Base-by-base conservation (phyloP, 768 basidiomycete species). In the Cystobasidium onofrii region DNA sequence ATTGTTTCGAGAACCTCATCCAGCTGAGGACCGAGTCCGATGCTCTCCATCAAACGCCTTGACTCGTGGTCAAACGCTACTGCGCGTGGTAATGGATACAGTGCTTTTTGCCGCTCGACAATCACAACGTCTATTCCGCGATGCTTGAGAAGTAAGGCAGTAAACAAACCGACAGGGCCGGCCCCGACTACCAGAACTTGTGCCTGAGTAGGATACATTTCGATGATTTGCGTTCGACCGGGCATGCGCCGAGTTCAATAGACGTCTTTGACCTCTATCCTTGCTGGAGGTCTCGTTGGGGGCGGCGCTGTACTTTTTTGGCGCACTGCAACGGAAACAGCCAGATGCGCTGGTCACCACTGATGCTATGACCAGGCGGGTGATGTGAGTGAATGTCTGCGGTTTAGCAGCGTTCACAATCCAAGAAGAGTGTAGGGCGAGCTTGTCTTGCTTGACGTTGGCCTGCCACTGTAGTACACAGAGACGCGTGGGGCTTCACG, bases 1-100 rank as follows among this genome's bases (percentile, higher is more conserved):
- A 64, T 64, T 36, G 63, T 64, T 64, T 64, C 7, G 33, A 64
- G 63, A 27, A 64, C 63, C 7, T 4, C 33, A 17, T 64, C 63
- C 23, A 64, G 39, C 44, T 41, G 33, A 6, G 12, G 3, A 41
- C 39, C 36, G 3, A 64, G 34, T 4, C 63, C 63, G 31, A 64
- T 46, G 25, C 27, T 31, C 25, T 46, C 63, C 63, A 64, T 64
- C 39, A 43, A 23, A 27, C 63, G 63, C 41, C 63, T 41, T 25
- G 63, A 34, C 27, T 64, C 63, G 27, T 64, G 63, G 27, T 64
- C 63, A 34, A 64, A 64, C 1, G 63, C 63, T 17, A 64, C 63
- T 41, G 63, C 63, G 17, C 63, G 63, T 2, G 63, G 63, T n/a
- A 64, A 27, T 4, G 63, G 33, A 43, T 64, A 64, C 25, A 64